These are phyloP conservation scores for Gynostemma pentaphyllum DNA, from an alignment of 306 rosid genomes.

Conservation along the genomic window DNA sequence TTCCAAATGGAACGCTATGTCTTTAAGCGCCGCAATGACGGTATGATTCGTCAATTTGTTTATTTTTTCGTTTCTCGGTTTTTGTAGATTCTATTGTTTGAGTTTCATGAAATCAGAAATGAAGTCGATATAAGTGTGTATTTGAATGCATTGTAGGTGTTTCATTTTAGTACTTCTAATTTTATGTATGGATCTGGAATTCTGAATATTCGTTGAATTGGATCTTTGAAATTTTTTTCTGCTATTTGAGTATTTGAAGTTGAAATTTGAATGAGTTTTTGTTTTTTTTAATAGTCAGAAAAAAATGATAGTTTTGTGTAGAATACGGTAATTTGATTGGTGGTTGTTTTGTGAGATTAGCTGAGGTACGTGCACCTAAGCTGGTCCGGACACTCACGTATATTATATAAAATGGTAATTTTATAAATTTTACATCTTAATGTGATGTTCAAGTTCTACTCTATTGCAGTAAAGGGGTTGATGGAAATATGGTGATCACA, in stretches of 20 bases:
- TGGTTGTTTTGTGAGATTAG: no score
- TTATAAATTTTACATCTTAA: no score
- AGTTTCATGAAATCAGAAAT: neutral
- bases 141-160: neutral
- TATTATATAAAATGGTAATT: no score
- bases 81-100: neutral
- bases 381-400: no score
- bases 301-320: no score
- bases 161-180: neutral
- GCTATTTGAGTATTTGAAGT: neutral
- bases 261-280: neutral
- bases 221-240: neutral
- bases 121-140: neutral
- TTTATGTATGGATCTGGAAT: neutral
- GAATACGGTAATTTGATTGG: no score
- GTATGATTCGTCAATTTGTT: constrained; percentile 13
- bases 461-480: no score
- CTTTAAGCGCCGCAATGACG: constrained; percentile 71
- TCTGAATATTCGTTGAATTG: neutral
- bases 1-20: constrained; percentile 75
- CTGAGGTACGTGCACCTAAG: no score
- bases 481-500: no score
- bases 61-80: neutral
- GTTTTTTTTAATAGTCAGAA: no score
- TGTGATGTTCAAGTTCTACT: no score